phyloP scores from a whole-genome alignment of 495 filamentous ascomycete genomes.

The Penicillium silybi region DNA sequence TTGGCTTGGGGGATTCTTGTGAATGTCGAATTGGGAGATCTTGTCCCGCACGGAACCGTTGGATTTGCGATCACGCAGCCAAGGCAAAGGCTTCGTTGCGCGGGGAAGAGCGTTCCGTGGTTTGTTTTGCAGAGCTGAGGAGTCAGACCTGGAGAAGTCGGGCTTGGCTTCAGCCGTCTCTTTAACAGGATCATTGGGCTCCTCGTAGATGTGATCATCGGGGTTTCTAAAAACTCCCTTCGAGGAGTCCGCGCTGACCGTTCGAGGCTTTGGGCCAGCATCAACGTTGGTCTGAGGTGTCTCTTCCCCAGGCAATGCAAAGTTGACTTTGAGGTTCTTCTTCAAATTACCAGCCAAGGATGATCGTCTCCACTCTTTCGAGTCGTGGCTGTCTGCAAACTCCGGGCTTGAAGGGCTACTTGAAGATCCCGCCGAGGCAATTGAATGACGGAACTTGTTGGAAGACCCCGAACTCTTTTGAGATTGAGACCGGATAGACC shows the following conservation, averaged over 20 bases:
- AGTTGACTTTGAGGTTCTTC: conserved; percentile 43
- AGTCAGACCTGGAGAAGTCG: conserved; percentile 35
- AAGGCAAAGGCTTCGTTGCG: conserved; percentile 40
- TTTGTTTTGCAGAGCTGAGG: conserved; percentile 50
- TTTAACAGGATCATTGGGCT: conserved; percentile 51
- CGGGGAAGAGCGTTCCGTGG: conserved; percentile 57
- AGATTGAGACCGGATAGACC: conserved; percentile 46
- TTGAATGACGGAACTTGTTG: conserved; percentile 16
- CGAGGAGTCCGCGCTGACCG: conserved; percentile 36
- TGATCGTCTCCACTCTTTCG: conserved; percentile 13
- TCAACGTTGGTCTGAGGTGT: conserved; percentile 1
- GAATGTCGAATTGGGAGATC: conserved; percentile 65
- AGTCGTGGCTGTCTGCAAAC: conserved; percentile 1
- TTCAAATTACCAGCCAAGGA: conserved; percentile 21
- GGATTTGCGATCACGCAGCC: conserved; percentile 26
- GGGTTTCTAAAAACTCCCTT: conserved; percentile 51
- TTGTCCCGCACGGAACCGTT: conserved; percentile 48
- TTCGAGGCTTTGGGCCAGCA: conserved; percentile 28
- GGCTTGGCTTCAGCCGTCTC: conserved; percentile 30
- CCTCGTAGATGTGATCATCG: conserved; percentile 86
- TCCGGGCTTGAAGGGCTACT: conserved; percentile 24
- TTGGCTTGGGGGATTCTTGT: conserved; percentile 73
- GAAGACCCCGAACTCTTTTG: conserved; percentile 29
- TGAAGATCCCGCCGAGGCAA: conserved; percentile 22
- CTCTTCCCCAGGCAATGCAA: conserved; percentile 35